Base-by-base conservation (phyloP, 108 stramenopile genomes). In the Stephanodiscus minutulus region DNA sequence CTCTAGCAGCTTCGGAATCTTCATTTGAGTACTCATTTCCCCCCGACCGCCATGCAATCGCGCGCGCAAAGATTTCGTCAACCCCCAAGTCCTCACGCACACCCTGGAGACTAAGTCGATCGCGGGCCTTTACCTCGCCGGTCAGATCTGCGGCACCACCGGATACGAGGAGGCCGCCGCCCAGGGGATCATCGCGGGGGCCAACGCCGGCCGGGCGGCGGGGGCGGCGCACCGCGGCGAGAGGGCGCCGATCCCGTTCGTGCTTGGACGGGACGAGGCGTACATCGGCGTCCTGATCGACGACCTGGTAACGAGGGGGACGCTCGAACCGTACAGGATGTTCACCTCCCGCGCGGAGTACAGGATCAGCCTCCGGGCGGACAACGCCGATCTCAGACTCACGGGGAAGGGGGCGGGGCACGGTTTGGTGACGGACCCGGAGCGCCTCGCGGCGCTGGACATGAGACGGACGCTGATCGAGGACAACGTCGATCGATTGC, bases 91-190 rank as follows among this genome's bases (percentile, higher is more conserved):
- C 8, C 72, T 98, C 24, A 87, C 88, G 15, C 96, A 96, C 64
- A 94, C 96, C 4, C 79, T 99, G 33, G 97, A 97, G 83, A 91
- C 95, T 4, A 97, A 97, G 81, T 76, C 82, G 37, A 94, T 96
- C 46, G 70, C 62, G 11, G 97, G 97, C 18, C 82, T 99, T 22
- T 98, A 87, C 77, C 83, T 99, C 37, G 98, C 98, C 7, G 98
- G 98, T 8, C 96, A 98, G 81, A 99, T 99, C 68, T 97, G 97
- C 75, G 97, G 98, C 10, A 99, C 98, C 10, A 99, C 98, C 10
- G 98, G 98, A 18, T 99, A 99, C 74, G 98, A 99, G 83, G 98
- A 99, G 76, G 98, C 98, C 8, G 98, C 88, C 0, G 98, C 97
- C 7, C 97, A 97, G 76, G 97, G 97, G 17, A 84, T 98, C 47